Conservation (phyloP, 73 alveolate genomes). For the Paramecium tetraurelia region DNA sequence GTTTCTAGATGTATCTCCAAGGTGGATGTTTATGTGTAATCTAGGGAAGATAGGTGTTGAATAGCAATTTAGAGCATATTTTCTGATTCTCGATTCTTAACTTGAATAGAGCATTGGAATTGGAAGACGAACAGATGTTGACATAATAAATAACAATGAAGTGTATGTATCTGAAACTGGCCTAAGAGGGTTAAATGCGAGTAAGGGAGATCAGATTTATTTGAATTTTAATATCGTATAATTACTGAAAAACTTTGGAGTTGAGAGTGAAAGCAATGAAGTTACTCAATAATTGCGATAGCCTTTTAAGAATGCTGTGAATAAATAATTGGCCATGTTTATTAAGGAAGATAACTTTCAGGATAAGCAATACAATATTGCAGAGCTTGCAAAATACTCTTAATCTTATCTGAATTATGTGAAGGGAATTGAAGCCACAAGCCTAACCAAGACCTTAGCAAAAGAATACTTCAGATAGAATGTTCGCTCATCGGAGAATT, state of each 20-base stretch:
- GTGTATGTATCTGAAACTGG: background rate
- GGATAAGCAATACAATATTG: background rate
- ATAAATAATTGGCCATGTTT: background rate
- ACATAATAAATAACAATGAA: background rate
- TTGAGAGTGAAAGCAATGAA: background rate
- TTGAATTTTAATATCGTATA: background rate
- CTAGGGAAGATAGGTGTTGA: background rate
- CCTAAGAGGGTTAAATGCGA: conserved; percentile 20
- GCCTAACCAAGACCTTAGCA: background rate
- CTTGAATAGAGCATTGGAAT: conserved; percentile 7
- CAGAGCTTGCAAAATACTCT: background rate
- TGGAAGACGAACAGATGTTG: conserved; percentile 14
- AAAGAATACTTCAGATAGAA: background rate
- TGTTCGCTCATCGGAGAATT: background rate
- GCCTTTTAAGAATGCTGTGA: background rate
- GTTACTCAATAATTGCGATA: background rate
- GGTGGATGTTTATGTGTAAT: conserved; percentile 73
- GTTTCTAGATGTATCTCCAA: conserved; percentile 74
- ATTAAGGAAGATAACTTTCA: background rate
- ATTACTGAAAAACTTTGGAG: background rate
- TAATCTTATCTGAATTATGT: background rate
- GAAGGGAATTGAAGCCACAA: background rate
- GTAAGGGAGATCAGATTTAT: background rate
- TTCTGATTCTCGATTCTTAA: background rate
- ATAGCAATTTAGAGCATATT: background rate